Conservation (phyloP, 805 yeast species). For the Gaillardinia entomophila region DNA sequence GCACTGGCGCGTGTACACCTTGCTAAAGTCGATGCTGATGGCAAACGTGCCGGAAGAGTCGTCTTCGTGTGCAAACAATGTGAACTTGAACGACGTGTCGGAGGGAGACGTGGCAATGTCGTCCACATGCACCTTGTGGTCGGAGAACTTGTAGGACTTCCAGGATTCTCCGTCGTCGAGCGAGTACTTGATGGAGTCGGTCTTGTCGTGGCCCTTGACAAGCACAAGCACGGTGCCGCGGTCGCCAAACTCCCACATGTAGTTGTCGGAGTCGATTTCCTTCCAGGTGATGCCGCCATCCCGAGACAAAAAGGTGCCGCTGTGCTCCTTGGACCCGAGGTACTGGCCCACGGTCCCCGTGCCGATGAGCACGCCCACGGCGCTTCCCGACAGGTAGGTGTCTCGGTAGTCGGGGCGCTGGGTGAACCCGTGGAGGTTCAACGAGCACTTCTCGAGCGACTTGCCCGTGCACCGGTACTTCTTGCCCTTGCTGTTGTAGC, state of each 20-base stretch:
- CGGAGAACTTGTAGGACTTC: slow-evolving; percentile 59
- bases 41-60: slow-evolving; percentile 39
- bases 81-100: slow-evolving; percentile 78
- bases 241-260: slow-evolving; percentile 96
- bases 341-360: slow-evolving; percentile 84
- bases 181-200: slow-evolving; percentile 60
- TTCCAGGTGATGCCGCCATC: slow-evolving; percentile 93
- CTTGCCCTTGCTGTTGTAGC: slow-evolving; percentile 54
- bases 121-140: slow-evolving; percentile 46
- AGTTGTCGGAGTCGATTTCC: slow-evolving; percentile 66
- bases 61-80: slow-evolving; percentile 46
- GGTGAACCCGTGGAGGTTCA: slow-evolving; percentile 86
- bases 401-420: slow-evolving; percentile 82
- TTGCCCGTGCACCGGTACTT: slow-evolving; percentile 47
- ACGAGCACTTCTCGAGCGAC: slow-evolving; percentile 58
- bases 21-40: slow-evolving; percentile 32
- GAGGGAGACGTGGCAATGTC: slow-evolving; percentile 89
- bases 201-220: slow-evolving; percentile 52
- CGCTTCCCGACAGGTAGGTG: slow-evolving; percentile 82
- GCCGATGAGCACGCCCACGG: slow-evolving; percentile 84
- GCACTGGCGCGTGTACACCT: slow-evolving; percentile 31
- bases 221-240: slow-evolving; percentile 82
- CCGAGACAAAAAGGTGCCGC: slow-evolving; percentile 70
- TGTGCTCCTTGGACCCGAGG: slow-evolving; percentile 44
- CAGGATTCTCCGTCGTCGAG: slow-evolving; percentile 77